A percentile compares a stretch with the other conserved stretches of the same genome.
phyloP scores from a whole-genome alignment of 2,329 filamentous ascomycete genomes.

The Cercospora beticola region DNA sequence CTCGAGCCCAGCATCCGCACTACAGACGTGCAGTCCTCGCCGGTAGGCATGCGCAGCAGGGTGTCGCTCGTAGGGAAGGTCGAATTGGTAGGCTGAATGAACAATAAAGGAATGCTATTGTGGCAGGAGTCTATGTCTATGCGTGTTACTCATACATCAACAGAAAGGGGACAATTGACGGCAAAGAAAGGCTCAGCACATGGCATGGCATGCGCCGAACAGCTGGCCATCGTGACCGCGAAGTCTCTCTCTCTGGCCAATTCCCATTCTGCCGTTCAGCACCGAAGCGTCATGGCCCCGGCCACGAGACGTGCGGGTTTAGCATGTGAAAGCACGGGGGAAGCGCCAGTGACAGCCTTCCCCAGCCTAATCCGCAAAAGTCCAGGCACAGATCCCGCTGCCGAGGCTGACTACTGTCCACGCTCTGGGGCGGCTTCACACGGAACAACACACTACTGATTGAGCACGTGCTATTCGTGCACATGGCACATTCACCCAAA shows the following conservation, averaged over 20 bases:
- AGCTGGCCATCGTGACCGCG: slow-evolving; percentile 13
- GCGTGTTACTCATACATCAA: neutral
- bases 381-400: neutral
- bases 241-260: slow-evolving; percentile 8
- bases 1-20: neutral
- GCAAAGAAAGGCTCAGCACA: neutral
- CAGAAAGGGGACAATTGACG: neutral
- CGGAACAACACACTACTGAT: neutral
- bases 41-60: neutral
- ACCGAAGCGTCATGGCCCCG: slow-evolving; percentile 9
- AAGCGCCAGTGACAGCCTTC: neutral
- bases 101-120: neutral
- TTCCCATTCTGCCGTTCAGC: neutral
- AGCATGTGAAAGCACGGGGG: slow-evolving; percentile 13
- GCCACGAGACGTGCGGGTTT: slow-evolving; percentile 12
- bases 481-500: neutral
- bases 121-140: neutral
- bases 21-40: neutral
- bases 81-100: neutral
- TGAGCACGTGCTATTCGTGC: neutral
- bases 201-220: neutral
- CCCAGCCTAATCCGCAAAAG: neutral
- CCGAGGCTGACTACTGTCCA: neutral
- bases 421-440: neutral
- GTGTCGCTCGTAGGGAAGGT: neutral